Evolutionary conservation across 495 filamentous ascomycete species (phyloP).

Genomic region (Durotheca rogersii): DNA sequence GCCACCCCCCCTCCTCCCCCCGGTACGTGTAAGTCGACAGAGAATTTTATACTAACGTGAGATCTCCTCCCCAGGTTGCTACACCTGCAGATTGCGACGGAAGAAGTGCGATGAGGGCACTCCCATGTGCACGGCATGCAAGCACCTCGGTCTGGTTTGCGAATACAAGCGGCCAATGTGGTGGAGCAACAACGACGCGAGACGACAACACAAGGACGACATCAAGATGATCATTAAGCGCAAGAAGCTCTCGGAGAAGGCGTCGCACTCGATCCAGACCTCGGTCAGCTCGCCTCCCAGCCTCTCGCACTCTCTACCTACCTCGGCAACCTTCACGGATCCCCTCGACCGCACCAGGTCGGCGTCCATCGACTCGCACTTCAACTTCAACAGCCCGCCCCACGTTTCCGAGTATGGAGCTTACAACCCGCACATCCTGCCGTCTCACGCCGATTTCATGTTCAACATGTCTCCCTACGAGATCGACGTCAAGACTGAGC

Average conservation of each 20-base stretch:
- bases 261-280: slow-evolving; percentile 55
- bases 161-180: slow-evolving; percentile 96
- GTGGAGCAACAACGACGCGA: slow-evolving; percentile 90
- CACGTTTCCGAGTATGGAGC: slow-evolving; percentile 59
- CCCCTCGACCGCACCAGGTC: slow-evolving; percentile 69
- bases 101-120: slow-evolving; percentile 98
- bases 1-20: slow-evolving; percentile 33
- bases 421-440: slow-evolving; percentile 55
- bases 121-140: slow-evolving; percentile 83
- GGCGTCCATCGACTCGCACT: slow-evolving; percentile 75
- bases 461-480: slow-evolving; percentile 75
- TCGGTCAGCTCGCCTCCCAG: slow-evolving; percentile 69
- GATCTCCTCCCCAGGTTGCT: slow-evolving; percentile 69
- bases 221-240: slow-evolving; percentile 98
- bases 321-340: slow-evolving; percentile 76
- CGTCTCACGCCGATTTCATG: slow-evolving; percentile 48
- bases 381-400: slow-evolving; percentile 69
- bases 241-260: slow-evolving; percentile 90
- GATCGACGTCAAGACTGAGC: slow-evolving; percentile 92
- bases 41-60: slow-evolving; percentile 26
- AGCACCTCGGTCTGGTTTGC: slow-evolving; percentile 79
- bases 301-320: slow-evolving; percentile 77
- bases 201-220: slow-evolving; percentile 82
- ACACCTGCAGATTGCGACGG: slow-evolving; percentile 88
- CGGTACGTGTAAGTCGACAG: slow-evolving; percentile 26